Conservation (phyloP, 495 filamentous ascomycete genomes). For the Cercophora newfieldiana region DNA sequence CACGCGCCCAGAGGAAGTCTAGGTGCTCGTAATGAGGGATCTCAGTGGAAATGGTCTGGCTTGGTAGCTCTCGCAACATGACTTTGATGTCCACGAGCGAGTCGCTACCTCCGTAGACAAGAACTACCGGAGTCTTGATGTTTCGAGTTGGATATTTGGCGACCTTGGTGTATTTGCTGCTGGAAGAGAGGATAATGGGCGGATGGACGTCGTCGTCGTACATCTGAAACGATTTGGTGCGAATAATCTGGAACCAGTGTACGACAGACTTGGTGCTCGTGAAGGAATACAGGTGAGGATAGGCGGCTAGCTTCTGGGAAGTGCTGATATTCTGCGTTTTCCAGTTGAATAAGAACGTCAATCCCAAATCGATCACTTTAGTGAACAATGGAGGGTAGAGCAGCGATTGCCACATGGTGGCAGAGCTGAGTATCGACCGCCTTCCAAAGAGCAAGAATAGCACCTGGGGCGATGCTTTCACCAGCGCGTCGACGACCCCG, state of each 20-base stretch:
- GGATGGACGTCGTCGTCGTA: slow-evolving; percentile 89
- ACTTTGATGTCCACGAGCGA: slow-evolving; percentile 92
- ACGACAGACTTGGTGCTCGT: slow-evolving; percentile 95
- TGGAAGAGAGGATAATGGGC: slow-evolving; percentile 40
- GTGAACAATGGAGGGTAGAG: slow-evolving; percentile 94
- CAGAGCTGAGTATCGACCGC: slow-evolving; percentile 85
- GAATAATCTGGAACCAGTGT: slow-evolving; percentile 99
- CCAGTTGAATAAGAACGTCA: slow-evolving; percentile 88
- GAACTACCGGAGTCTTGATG: slow-evolving; percentile 91
- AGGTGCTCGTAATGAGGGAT: slow-evolving; percentile 93
- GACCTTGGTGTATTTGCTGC: slow-evolving; percentile 69
- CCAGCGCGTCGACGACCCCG: slow-evolving; percentile 83
- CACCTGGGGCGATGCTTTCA: slow-evolving; percentile 91
- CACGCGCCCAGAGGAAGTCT: slow-evolving; percentile 92
- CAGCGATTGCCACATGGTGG: slow-evolving; percentile 96
- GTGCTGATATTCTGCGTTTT: slow-evolving; percentile 78
- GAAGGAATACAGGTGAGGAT: slow-evolving; percentile 93
- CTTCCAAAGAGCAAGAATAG: slow-evolving; percentile 95
- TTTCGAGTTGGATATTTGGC: slow-evolving; percentile 95
- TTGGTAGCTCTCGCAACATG: slow-evolving; percentile 85
- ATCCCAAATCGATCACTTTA: slow-evolving; percentile 78
- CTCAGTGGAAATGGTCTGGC: slow-evolving; percentile 76
- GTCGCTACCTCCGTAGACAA: slow-evolving; percentile 91
- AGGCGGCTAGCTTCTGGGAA: slow-evolving; percentile 93
- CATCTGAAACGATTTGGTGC: slow-evolving; percentile 94